Conservation (phyloP, 176 grass and related monocot species). For the Aegilops tauschii region DNA sequence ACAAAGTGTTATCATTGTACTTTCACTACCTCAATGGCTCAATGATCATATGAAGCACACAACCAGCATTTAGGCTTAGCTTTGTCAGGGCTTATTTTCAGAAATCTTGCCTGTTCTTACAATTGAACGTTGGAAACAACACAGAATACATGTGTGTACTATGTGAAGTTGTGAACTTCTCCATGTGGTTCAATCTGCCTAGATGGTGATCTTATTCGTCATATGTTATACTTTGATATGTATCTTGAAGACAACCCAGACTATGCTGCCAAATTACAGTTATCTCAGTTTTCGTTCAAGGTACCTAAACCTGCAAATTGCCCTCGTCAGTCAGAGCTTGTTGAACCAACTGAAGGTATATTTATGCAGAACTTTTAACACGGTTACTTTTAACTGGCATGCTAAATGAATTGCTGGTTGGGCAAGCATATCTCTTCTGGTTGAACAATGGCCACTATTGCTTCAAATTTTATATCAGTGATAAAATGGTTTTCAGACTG, state of each 20-base stretch:
- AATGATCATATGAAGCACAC: neutral
- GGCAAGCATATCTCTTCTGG: neutral
- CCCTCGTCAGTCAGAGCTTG: neutral
- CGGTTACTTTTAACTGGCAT: neutral
- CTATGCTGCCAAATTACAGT: neutral
- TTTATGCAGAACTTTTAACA: neutral
- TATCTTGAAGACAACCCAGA: constrained; percentile 41
- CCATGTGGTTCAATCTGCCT: neutral
- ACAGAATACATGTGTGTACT: neutral
- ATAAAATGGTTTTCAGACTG: neutral
- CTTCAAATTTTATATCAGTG: neutral
- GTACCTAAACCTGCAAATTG: constrained; percentile 14
- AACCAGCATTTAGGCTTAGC: neutral
- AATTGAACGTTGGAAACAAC: neutral
- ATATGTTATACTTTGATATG: constrained; percentile 24
- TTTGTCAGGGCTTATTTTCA: neutral
- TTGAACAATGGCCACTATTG: neutral
- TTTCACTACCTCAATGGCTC: neutral
- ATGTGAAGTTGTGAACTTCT: constrained; percentile 7
- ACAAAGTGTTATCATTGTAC: neutral
- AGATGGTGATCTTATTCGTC: neutral
- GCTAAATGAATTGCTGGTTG: neutral
- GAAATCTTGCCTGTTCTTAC: neutral
- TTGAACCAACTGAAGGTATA: constrained; percentile 11
- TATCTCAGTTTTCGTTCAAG: constrained; percentile 51